Conservation (phyloP, 805 yeast species). For the Cyberlindnera lachancei region DNA sequence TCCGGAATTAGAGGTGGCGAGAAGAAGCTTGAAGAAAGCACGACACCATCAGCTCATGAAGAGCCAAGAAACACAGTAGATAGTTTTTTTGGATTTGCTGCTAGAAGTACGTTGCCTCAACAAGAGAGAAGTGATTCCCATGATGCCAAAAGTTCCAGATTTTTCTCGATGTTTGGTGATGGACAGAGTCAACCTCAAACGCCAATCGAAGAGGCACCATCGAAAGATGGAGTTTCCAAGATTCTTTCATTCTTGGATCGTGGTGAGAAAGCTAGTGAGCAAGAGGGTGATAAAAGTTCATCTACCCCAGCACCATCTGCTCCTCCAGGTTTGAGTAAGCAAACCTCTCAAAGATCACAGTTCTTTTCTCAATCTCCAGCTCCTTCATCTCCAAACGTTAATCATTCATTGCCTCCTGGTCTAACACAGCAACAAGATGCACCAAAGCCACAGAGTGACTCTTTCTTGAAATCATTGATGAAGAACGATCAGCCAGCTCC, state of each 20-base stretch:
- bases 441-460: slow-evolving; percentile 12
- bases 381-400: slow-evolving; percentile 7
- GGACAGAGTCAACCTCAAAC: slow-evolving; percentile 10
- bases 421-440: slow-evolving; percentile 4
- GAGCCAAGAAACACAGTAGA: slow-evolving; percentile 18
- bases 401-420: slow-evolving; percentile 20
- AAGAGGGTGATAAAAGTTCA: background rate
- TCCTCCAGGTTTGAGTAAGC: slow-evolving; percentile 3
- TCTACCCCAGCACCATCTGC: background rate
- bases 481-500: too few species aligned
- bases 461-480: slow-evolving; percentile 21
- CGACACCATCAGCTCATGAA: slow-evolving; percentile 1
- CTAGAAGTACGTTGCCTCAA: slow-evolving; percentile 5
- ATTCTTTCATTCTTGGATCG: slow-evolving; percentile 20
- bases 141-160: slow-evolving; percentile 21
- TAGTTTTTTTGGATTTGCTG: slow-evolving; percentile 18
- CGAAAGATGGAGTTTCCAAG: slow-evolving; percentile 19
- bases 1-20: slow-evolving; percentile 29
- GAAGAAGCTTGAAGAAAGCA: slow-evolving; percentile 3
- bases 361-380: slow-evolving; percentile 7
- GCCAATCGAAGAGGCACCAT: slow-evolving; percentile 4
- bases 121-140: background rate
- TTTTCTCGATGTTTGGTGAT: slow-evolving; percentile 19
- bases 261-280: slow-evolving; percentile 11
- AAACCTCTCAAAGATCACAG: slow-evolving; percentile 8